Conservation (phyloP, 1,284 basidiomycete species). For the Sanguinoderma infundibulare region DNA sequence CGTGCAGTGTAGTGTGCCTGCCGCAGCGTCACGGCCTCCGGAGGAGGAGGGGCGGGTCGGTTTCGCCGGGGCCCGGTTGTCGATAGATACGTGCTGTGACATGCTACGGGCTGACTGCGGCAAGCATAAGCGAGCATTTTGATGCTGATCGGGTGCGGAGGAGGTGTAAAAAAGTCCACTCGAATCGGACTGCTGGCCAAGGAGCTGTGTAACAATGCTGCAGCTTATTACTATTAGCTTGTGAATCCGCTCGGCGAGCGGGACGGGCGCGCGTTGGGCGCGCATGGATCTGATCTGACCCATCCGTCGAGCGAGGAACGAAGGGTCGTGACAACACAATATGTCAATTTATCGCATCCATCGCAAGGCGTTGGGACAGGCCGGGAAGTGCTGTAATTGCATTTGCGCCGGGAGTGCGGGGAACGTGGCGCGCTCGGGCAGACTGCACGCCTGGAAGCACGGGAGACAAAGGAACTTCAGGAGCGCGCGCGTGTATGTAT, state of each 20-base stretch:
- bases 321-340: neutral
- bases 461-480: too few relatives aligned
- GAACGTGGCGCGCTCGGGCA: neutral
- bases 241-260: too few relatives aligned
- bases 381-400: conserved; percentile 2
- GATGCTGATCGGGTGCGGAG: neutral
- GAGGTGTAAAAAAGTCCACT: conserved; percentile 3
- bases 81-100: too few relatives aligned
- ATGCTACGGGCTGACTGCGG: neutral
- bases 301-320: neutral
- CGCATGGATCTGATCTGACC: too few relatives aligned
- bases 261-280: too few relatives aligned
- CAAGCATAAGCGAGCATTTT: neutral
- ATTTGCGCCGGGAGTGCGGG: conserved; percentile 16
- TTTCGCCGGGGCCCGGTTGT: too few relatives aligned
- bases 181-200: conserved; percentile 8
- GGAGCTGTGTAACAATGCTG: neutral
- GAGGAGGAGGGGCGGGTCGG: too few relatives aligned
- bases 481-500: neutral
- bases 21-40: conserved; percentile 2
- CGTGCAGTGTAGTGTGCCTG: neutral
- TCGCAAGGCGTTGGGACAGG: conserved; percentile 12
- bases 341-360: conserved; percentile 17
- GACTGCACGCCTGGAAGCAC: neutral
- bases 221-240: too few relatives aligned